Percentiles rank a stretch among this genome's conserved stretches.
Evolutionary conservation across 352 stramenopile genomes (phyloP).

Genomic region (Globisporangium rhizosaccharum): DNA sequence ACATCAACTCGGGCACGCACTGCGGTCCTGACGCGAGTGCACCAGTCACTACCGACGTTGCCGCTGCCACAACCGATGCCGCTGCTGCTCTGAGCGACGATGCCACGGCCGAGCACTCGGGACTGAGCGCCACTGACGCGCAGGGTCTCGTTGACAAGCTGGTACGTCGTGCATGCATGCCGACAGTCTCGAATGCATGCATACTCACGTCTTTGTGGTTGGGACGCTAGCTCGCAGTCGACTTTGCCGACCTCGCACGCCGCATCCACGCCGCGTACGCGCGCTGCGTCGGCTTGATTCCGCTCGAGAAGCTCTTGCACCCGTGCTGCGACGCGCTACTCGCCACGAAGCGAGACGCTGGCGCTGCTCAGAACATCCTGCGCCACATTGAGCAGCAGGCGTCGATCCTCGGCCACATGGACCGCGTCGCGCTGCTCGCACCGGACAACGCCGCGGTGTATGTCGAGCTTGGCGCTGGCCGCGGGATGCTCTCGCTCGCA

Average conservation of each 20-base stretch:
- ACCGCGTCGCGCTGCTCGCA: constrained; percentile 36
- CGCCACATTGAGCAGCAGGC: constrained; percentile 82
- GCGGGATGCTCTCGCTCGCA: constrained; percentile 76
- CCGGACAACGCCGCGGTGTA: constrained; percentile 33
- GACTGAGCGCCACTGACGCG: constrained; percentile 36
- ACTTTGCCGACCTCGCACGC: constrained; percentile 45
- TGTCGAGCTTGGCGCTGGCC: constrained; percentile 67
- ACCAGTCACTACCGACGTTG: too few species aligned
- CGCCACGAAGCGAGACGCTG: constrained; percentile 47
- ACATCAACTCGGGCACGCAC: constrained; percentile 75
- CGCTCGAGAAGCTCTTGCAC: constrained; percentile 66
- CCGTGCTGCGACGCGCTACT: constrained; percentile 55
- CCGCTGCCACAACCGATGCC: not conserved
- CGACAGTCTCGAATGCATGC: not conserved
- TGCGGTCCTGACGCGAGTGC: not conserved
- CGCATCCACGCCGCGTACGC: constrained; percentile 53
- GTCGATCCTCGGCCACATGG: constrained; percentile 80
- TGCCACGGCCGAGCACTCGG: constrained; percentile 19
- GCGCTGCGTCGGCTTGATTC: constrained; percentile 47
- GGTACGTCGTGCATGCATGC: constrained; percentile 16
- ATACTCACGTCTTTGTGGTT: not conserved
- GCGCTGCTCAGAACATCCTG: constrained; percentile 54
- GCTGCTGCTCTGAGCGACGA: not conserved
- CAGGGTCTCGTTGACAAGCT: constrained; percentile 68
- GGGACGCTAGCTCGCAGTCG: constrained; percentile 24